These are phyloP conservation scores for Suillus paluster DNA, from an alignment of 768 basidiomycete genomes.

Conservation along the genomic window DNA sequence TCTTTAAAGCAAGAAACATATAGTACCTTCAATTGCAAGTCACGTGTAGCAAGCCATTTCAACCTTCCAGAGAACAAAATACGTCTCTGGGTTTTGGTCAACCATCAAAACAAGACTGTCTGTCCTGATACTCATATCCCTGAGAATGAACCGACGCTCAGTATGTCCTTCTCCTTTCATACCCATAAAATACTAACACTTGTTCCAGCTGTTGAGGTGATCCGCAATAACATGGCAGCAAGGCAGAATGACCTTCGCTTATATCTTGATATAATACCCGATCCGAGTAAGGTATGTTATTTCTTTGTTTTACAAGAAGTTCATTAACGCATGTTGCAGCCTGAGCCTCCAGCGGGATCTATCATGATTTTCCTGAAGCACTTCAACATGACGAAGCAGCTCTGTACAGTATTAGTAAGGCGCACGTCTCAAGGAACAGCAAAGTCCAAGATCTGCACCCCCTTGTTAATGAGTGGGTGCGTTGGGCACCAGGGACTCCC, in stretches of 20 bases:
- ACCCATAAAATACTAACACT: background rate
- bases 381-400: conserved; percentile 94
- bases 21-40: conserved; percentile 90
- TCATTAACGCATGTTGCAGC: conserved; percentile 42
- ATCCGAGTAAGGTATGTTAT: conserved; percentile 67
- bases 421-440: conserved; percentile 81
- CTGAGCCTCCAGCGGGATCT: conserved; percentile 75
- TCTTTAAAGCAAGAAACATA: conserved; percentile 94
- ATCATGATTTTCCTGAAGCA: conserved; percentile 99
- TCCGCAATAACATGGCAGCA: conserved; percentile 98
- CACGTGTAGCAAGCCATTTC: conserved; percentile 87
- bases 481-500: conserved; percentile 93
- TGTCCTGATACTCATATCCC: conserved; percentile 96
- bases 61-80: conserved; percentile 86
- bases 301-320: background rate
- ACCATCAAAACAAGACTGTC: conserved; percentile 99
- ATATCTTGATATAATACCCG: conserved; percentile 89
- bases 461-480: conserved; percentile 92
- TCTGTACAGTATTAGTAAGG: conserved; percentile 83
- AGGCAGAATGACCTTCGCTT: conserved; percentile 92
- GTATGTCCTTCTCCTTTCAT: conserved; percentile 50
- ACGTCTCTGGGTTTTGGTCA: conserved; percentile 96
- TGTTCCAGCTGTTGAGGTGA: conserved; percentile 84
- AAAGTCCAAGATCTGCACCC: conserved; percentile 89
- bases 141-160: conserved; percentile 90